Conservation (phyloP, 306 rosid species). For the Citrullus colocynthis region DNA sequence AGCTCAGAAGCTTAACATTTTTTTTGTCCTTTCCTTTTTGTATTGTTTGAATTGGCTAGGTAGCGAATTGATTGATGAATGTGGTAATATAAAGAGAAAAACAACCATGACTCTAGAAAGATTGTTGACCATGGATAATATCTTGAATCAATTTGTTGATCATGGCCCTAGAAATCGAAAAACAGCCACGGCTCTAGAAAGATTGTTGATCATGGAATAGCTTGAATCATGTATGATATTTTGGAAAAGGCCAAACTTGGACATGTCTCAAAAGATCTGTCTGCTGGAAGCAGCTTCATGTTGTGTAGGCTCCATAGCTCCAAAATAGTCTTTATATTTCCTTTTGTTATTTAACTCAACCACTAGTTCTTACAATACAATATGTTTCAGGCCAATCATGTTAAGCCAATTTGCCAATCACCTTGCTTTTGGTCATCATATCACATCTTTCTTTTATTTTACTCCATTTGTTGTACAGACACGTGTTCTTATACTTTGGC, state of each 20-base stretch:
- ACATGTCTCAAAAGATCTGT: background rate
- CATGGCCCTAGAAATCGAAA: too few relatives aligned
- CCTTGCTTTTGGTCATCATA: background rate
- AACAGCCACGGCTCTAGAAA: background rate
- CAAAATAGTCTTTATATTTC: background rate
- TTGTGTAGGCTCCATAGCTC: background rate
- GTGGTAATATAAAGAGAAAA: background rate
- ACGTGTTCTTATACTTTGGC: background rate
- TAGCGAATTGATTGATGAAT: background rate
- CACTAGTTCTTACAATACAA: background rate
- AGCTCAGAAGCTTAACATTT: background rate
- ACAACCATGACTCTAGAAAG: background rate
- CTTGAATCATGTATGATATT: background rate
- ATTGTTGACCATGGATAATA: background rate
- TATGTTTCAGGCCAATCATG: too few relatives aligned
- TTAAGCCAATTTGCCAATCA: background rate
- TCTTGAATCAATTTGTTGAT: background rate
- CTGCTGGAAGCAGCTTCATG: background rate
- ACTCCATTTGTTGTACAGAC: background rate
- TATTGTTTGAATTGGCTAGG: background rate
- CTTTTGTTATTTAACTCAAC: background rate
- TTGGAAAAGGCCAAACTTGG: background rate
- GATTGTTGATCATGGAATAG: background rate
- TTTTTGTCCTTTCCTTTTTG: background rate
- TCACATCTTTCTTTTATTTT: background rate